These are phyloP conservation scores for Mycena leptocephala DNA, from an alignment of 768 basidiomycete species.

Conservation along the genomic window DNA sequence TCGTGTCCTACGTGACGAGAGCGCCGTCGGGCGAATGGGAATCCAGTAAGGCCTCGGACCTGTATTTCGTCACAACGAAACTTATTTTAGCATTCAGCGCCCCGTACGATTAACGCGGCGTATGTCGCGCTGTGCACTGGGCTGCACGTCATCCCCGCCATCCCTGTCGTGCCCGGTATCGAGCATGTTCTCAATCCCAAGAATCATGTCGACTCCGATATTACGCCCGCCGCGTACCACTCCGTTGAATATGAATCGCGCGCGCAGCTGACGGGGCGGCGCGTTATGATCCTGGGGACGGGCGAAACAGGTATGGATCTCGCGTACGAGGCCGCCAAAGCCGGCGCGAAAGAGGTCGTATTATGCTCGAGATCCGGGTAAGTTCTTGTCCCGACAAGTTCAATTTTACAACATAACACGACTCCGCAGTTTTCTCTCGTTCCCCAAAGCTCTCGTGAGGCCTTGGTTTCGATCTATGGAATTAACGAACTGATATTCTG, in stretches of 20 bases:
- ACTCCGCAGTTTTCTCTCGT: constrained; percentile 64
- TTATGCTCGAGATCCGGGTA: constrained; percentile 69
- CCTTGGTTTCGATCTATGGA: not conserved
- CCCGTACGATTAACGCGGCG: constrained; percentile 50
- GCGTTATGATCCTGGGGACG: constrained; percentile 71
- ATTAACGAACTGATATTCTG: not conserved
- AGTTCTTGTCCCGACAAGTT: constrained; percentile 11
- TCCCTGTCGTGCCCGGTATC: constrained; percentile 67
- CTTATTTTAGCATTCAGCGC: constrained; percentile 37
- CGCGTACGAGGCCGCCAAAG: constrained; percentile 65
- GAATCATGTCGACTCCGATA: constrained; percentile 34
- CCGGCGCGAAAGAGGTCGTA: constrained; percentile 66
- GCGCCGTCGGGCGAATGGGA: constrained; percentile 46
- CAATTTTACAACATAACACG: not conserved
- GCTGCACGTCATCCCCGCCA: constrained; percentile 68
- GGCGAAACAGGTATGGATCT: constrained; percentile 80
- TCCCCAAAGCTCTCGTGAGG: constrained; percentile 70
- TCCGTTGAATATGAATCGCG: constrained; percentile 68
- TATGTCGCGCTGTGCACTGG: constrained; percentile 70
- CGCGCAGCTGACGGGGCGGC: constrained; percentile 59
- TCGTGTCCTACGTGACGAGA: constrained; percentile 52
- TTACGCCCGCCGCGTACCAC: constrained; percentile 58
- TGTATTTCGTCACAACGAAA: not conserved
- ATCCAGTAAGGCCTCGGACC: constrained; percentile 39
- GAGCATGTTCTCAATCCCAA: constrained; percentile 50